A percentile compares a stretch with the other conserved stretches of the same genome.
Conservation (phyloP, 768 basidiomycete genomes). For the Ramaria sp. region DNA sequence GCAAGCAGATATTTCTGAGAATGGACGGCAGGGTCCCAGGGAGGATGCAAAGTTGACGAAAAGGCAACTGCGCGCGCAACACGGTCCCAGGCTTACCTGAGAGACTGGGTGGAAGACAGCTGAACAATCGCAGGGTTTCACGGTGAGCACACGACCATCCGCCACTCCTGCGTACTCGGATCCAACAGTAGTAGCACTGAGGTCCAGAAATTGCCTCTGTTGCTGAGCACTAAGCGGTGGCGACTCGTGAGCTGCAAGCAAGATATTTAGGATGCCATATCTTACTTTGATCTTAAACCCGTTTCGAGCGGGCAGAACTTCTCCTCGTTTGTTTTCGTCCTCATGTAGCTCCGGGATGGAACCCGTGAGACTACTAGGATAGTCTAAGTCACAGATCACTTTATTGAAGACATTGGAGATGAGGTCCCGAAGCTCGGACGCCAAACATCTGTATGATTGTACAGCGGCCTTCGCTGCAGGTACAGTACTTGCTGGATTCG, state of each 20-base stretch:
- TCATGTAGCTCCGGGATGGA: constrained; percentile 68
- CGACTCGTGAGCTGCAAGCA: not conserved
- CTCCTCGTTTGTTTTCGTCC: constrained; percentile 75
- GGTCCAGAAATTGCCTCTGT: constrained; percentile 77
- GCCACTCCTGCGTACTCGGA: constrained; percentile 71
- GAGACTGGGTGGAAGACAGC: constrained; percentile 38
- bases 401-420: constrained; percentile 81
- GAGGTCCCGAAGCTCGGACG: constrained; percentile 73
- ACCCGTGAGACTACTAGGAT: constrained; percentile 63
- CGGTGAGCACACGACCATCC: constrained; percentile 74
- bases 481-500: constrained; percentile 46
- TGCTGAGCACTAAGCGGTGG: constrained; percentile 45
- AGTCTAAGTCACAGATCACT: constrained; percentile 54
- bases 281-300: constrained; percentile 74
- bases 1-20: constrained; percentile 22
- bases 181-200: constrained; percentile 46
- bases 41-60: constrained; percentile 20
- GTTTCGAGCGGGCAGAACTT: constrained; percentile 68
- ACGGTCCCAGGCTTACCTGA: constrained; percentile 72
- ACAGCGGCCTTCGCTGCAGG: constrained; percentile 64
- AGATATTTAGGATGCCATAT: not conserved
- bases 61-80: constrained; percentile 70
- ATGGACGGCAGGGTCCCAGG: constrained; percentile 11
- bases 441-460: constrained; percentile 65
- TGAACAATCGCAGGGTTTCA: constrained; percentile 61